A percentile compares a stretch with the other conserved stretches of the same genome.
phyloP scores from a whole-genome alignment of 2,329 filamentous ascomycete genomes.

The Penicillium italicum region DNA sequence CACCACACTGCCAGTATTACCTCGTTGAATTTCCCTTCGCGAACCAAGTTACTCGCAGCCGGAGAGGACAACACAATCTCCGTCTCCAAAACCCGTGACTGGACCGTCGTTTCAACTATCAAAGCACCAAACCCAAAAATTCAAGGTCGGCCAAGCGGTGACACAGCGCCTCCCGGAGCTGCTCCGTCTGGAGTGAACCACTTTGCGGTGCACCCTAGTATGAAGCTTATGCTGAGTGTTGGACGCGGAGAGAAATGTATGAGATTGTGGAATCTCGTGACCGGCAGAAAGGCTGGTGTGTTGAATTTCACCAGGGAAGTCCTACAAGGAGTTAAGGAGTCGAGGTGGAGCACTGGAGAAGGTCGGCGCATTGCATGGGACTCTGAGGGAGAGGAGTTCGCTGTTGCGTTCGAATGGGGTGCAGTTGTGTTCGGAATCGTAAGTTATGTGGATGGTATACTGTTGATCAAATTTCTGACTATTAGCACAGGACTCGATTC shows the following conservation, averaged over 20 bases:
- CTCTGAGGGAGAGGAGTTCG: conserved; percentile 72
- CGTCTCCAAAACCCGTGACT: conserved; percentile 82
- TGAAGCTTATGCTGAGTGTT: conserved; percentile 94
- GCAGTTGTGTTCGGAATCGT: conserved; percentile 78
- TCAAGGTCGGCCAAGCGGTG: conserved; percentile 76
- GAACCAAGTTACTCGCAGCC: conserved; percentile 81
- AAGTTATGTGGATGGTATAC: conserved; percentile 22
- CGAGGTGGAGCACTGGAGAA: conserved; percentile 73
- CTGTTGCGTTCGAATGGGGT: conserved; percentile 83
- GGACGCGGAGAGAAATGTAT: conserved; percentile 86
- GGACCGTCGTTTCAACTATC: conserved; percentile 81
- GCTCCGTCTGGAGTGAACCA: conserved; percentile 87
- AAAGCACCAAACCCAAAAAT: conserved; percentile 83
- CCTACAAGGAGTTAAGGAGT: conserved; percentile 71
- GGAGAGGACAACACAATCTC: conserved; percentile 90
- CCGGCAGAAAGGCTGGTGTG: conserved; percentile 90
- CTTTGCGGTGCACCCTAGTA: conserved; percentile 91
- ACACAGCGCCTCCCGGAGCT: conserved; percentile 78
- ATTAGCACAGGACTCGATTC: conserved; percentile 62
- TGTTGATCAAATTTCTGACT: conserved; percentile 15
- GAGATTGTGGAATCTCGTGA: conserved; percentile 94
- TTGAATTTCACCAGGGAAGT: conserved; percentile 76
- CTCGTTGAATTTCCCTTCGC: conserved; percentile 73
- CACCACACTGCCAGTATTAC: conserved; percentile 85
- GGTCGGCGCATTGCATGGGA: conserved; percentile 81